Percentiles rank a stretch among this genome's conserved stretches.
phyloP scores from a whole-genome alignment of 192 early-diverging fungal genomes.

The Backusella macrospora region DNA sequence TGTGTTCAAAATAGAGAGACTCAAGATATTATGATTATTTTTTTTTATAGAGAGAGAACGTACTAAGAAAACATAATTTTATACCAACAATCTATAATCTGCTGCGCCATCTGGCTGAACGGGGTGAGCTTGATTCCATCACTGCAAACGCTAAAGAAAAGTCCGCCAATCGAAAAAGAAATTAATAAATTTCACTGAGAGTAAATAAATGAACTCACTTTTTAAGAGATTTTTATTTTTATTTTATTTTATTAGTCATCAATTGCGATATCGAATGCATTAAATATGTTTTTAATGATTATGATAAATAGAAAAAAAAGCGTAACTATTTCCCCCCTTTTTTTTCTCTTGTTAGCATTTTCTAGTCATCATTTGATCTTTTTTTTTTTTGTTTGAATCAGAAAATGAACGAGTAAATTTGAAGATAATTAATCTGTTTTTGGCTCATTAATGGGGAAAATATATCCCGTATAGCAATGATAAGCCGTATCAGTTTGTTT shows the following conservation, averaged over 20 bases:
- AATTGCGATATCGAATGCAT: too few species aligned
- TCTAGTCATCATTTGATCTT: background rate
- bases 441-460: background rate
- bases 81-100: conserved; percentile 75
- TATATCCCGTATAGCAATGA: background rate
- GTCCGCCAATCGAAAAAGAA: conserved; percentile 20
- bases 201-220: background rate
- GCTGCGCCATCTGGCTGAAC: conserved; percentile 59
- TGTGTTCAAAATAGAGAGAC: background rate
- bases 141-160: conserved; percentile 54
- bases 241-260: too few species aligned
- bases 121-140: conserved; percentile 50
- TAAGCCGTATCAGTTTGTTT: background rate
- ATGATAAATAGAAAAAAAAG: background rate
- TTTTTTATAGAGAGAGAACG: conserved; percentile 61
- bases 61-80: conserved; percentile 75
- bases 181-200: background rate
- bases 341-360: background rate
- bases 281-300: too few species aligned
- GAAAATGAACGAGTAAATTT: conserved; percentile 3
- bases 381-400: background rate
- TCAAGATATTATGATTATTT: background rate
- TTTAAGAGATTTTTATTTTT: too few species aligned
- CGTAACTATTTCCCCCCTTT: background rate
- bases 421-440: background rate